Base-by-base conservation (phyloP, 192 early-diverging fungal genomes). In the Gigaspora rosea region DNA sequence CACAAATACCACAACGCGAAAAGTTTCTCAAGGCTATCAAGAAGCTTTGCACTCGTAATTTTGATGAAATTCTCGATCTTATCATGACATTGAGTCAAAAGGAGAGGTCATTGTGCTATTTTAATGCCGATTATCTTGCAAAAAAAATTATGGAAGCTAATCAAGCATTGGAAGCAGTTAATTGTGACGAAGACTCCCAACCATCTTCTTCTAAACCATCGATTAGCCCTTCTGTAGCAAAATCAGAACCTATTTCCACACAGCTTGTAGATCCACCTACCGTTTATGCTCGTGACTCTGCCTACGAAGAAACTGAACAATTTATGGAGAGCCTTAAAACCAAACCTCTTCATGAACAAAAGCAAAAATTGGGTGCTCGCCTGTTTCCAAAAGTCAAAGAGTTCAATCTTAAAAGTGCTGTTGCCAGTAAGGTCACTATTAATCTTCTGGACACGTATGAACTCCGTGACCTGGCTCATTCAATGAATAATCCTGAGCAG, bases 101-200 rank as follows among this genome's bases (percentile, higher is more conserved):
- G 56, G 85, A 86, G 57, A 74, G 85, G n/a, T 78, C 81, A 8
- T 50, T 84, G 33, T 86, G 85, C 52, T 50, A 82, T 12, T 86
- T 86, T 35, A 86, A 86, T 70, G 66, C 67, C 1, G 81, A 84
- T n/a, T 82, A 82, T 54, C 70, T 86, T 33, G 74, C 75, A 35
- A 77, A 78, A 47, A 86, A 80, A 56, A 77, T 86, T 18, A 2
- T 71, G 33, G 62, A 78, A 27, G 85, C 85, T 10, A 59, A 77
- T 61, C 70, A 73, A 52, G 83, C 85, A 18, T 67, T 86, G 35
- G 79, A 79, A 57, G 46, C 62, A 22, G 82, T 78, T 58, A 76
- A 80, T 1, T 72, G 69, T 49, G 80, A 77, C 15, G 47, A 49
- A 4, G 6, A 54, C 16, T 20, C 50, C 18, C 15, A 4, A 54